Evolutionary conservation across 345 rosid genomes (phyloP).

Genomic region (Ceriops zippeliana): DNA sequence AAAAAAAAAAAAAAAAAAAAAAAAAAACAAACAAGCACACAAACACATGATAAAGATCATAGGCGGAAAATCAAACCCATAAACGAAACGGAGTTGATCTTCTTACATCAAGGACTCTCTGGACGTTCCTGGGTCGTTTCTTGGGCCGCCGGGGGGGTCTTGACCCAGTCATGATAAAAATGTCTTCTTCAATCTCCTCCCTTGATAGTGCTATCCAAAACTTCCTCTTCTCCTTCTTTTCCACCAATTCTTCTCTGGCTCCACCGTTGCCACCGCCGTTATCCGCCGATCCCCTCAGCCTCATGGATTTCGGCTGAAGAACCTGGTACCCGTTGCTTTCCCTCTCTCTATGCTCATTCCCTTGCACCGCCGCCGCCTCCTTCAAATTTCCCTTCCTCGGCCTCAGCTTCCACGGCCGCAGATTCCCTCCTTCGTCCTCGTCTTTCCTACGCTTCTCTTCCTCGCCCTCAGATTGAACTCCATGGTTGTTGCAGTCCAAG

Average conservation of each 20-base stretch:
- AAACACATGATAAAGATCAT: not conserved
- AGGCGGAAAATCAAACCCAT: not conserved
- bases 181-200: slow-evolving; percentile 93
- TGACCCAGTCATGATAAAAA: slow-evolving; percentile 79
- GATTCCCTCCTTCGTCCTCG: slow-evolving; percentile 37
- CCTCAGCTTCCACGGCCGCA: slow-evolving; percentile 75
- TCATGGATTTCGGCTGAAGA: slow-evolving; percentile 47
- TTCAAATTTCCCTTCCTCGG: slow-evolving; percentile 44
- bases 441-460: slow-evolving; percentile 5
- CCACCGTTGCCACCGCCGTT: slow-evolving; percentile 23
- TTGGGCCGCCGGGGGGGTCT: slow-evolving; percentile 74
- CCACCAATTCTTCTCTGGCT: slow-evolving; percentile 2
- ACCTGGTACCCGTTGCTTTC: slow-evolving; percentile 15
- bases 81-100: not conserved
- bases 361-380: slow-evolving; percentile 17
- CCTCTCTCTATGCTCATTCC: slow-evolving; percentile 29
- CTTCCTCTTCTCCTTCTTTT: slow-evolving; percentile 46
- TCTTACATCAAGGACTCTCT: slow-evolving; percentile 77
- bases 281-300: slow-evolving; percentile 57
- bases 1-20: not conserved
- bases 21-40: not conserved
- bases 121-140: slow-evolving; percentile 67
- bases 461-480: slow-evolving; percentile 17
- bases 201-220: slow-evolving; percentile 68
- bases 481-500: not conserved